Base-by-base conservation (phyloP, 352 stramenopile genomes). In the Globisporangium iwayamae region DNA sequence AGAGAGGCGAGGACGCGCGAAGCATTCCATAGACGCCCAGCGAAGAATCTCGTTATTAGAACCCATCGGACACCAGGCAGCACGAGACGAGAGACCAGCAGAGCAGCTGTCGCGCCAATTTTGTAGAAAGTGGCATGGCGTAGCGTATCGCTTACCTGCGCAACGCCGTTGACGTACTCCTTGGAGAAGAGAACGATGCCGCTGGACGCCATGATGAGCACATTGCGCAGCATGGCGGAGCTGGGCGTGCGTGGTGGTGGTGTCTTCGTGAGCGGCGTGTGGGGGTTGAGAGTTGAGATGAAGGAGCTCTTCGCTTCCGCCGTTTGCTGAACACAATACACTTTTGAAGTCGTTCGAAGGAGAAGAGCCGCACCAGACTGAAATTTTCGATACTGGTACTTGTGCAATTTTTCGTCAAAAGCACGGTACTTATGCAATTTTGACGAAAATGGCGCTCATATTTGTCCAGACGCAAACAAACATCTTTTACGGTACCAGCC, bases 151-250 rank as follows among this genome's bases (percentile, higher is more conserved):
- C 11, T 4, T 76, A 94, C 84, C 82, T 96, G 86, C 2, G 84
- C 81, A 25, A 97, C 76, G 28, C 85, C 75, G 62, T 96, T 96
- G 41, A 82, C 84, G 70, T 96, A 97, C 65, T 97, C 90, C 63
- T 97, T 96, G 54, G 85, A 96, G 76, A 98, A 97, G 60, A 98
- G 85, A 62, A 97, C 85, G 72, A 97, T 93, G 68, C 91, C 91
- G 72, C 90, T 97, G 43, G 83, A 89, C 36, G 89, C 79, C 85
- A 98, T 97, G 66, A 98, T 89, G 47, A 98, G 78, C 53, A 98
- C 87, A 72, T 96, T 98, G 58, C 89, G 87, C 62, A 98, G 85
- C 91, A 98, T 97, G 4, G 25, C 30, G 30, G 51, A 20, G 32
- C 14, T 20, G 25, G 25, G 18, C 50, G 50, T 38, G 50, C 50